Evolutionary conservation across 2,329 filamentous ascomycete genomes (phyloP), one percentile per base, ranked within the genome.

Genomic region (Pseudocercospora fuligena): DNA sequence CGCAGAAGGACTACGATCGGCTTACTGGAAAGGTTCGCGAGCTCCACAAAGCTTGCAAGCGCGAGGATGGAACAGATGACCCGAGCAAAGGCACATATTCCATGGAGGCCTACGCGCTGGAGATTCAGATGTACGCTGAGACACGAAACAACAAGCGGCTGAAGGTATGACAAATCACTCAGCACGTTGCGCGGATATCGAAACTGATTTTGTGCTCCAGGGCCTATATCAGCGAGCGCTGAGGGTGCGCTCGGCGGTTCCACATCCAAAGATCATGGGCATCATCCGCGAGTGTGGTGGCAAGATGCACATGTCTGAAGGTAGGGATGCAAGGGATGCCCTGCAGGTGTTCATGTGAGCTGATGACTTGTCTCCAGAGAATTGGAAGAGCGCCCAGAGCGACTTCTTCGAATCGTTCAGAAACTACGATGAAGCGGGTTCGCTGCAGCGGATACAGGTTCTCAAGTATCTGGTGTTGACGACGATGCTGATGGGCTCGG

Each of bases 281-380:
- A 94, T 99, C 78, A 99, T 99, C 77, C 91, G 94, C 63, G 95
- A 99, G 82, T 99, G 95, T 78, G 95, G 95, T 75, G 95, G 95
- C 74, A 99, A 99, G 85, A 99, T 99, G 95, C 94, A 98, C 83
- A 98, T 99, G 95, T 95, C 92, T 79, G 95, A 99, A 84, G 82
- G 82, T 80, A 79, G 75, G 82, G 43, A 59, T 58, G 66, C 65
- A 79, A 77, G 71, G 68, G 65, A 66, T 65, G 29, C 58, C 57
- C 47, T 66, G 63, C 54, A 68, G 47, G 25, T 14, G 54, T 66
- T 66, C 36, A 47, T 61, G 64, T 61, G 25, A 58, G 68, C 76
- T 77, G 66, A 77, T 66, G 29, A 46, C 21, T 43, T 36, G 40
- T 58, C 31, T 46, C 54, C 73, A 86, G 95, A 98, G 82, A 98